Conservation (phyloP, 73 alveolate species). For the Uronychia binucleata region DNA sequence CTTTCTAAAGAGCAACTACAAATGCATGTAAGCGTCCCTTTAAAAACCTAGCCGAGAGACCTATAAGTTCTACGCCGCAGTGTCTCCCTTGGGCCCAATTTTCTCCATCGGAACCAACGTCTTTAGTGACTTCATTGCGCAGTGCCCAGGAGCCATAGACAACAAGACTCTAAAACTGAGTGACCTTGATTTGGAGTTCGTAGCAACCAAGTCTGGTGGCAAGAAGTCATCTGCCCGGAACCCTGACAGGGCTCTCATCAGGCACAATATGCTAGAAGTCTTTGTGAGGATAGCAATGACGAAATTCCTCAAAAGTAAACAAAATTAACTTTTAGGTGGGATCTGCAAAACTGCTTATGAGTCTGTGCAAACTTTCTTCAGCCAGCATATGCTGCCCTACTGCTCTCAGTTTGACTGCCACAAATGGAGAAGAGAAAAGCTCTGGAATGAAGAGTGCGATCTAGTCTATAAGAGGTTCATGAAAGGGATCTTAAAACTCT, state of each 20-base stretch:
- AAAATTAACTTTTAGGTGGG: constrained; percentile 7
- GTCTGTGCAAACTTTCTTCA: constrained; percentile 30
- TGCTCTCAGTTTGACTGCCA: constrained; percentile 34
- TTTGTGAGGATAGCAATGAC: constrained; percentile 68
- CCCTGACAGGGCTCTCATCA: constrained; percentile 66
- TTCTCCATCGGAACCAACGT: constrained; percentile 55
- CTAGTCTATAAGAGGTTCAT: constrained; percentile 23
- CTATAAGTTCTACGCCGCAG: constrained; percentile 52
- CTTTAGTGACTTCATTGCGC: constrained; percentile 42
- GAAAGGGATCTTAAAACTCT: constrained; percentile 19
- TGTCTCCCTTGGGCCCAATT: constrained; percentile 31
- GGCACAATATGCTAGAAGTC: constrained; percentile 75
- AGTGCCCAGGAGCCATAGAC: constrained; percentile 31
- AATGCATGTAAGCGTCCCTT: background rate
- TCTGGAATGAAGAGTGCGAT: constrained; percentile 67
- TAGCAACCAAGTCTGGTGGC: constrained; percentile 63
- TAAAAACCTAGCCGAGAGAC: constrained; percentile 24
- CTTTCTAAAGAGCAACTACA: constrained; percentile 19
- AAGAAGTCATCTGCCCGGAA: constrained; percentile 54
- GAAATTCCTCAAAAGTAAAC: constrained; percentile 41
- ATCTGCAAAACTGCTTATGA: constrained; percentile 34
- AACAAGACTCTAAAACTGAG: constrained; percentile 44
- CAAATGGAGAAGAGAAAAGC: constrained; percentile 44
- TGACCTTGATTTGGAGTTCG: constrained; percentile 55
- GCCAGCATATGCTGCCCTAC: constrained; percentile 21